Conservation (phyloP, 2,329 filamentous ascomycete genomes). For the Aschersonia sp. region DNA sequence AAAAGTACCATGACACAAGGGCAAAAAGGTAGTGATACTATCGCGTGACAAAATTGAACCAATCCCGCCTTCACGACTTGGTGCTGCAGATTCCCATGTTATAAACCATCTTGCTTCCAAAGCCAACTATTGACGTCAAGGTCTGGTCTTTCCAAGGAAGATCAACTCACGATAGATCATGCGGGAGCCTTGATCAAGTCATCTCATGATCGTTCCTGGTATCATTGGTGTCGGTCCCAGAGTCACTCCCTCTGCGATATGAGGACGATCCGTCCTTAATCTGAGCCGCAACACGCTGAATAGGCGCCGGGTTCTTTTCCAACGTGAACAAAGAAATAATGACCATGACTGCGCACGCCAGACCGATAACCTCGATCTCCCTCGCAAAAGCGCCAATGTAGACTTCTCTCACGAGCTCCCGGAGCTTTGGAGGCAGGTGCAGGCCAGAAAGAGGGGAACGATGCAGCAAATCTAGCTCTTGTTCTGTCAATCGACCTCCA, state of each 20-base stretch:
- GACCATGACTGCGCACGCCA: slow-evolving; percentile 27
- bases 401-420: slow-evolving; percentile 20
- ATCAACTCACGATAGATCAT: too few relatives aligned
- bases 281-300: slow-evolving; percentile 15
- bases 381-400: slow-evolving; percentile 31
- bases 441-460: slow-evolving; percentile 26
- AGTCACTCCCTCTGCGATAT: slow-evolving; percentile 19
- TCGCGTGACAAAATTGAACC: too few relatives aligned
- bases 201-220: slow-evolving; percentile 10
- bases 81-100: too few relatives aligned
- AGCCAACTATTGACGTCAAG: too few relatives aligned
- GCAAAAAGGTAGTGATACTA: too few relatives aligned
- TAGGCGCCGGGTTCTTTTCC: slow-evolving; percentile 23
- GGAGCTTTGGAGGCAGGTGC: slow-evolving; percentile 16
- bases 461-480: slow-evolving; percentile 26
- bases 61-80: too few relatives aligned
- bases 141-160: too few relatives aligned
- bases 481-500: slow-evolving; percentile 16
- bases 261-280: slow-evolving; percentile 15
- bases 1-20: too few relatives aligned
- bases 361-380: slow-evolving; percentile 31
- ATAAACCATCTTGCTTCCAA: too few relatives aligned
- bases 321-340: slow-evolving; percentile 28
- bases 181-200: neutral
- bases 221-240: slow-evolving; percentile 20